Percentiles rank a stretch among this genome's conserved stretches.
These are phyloP conservation scores for Neofusicoccum ribis DNA, from an alignment of 2,329 filamentous ascomycete species.

Conservation along the genomic window DNA sequence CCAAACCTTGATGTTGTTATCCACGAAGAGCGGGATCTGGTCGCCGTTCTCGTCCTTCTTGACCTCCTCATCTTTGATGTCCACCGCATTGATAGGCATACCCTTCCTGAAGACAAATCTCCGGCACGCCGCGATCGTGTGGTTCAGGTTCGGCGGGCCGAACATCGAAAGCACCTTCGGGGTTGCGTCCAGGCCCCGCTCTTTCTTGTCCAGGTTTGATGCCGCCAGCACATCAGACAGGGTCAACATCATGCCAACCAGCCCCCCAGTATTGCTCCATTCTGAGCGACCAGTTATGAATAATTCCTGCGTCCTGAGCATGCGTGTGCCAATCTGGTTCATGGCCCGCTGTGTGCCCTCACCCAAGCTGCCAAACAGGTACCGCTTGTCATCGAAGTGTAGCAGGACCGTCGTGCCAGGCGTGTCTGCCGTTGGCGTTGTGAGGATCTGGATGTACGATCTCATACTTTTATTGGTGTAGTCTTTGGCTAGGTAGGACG, in stretches of 20 bases:
- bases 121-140: slow-evolving; percentile 78
- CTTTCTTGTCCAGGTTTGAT: slow-evolving; percentile 44
- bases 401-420: slow-evolving; percentile 75
- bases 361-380: slow-evolving; percentile 77
- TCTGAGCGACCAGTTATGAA: slow-evolving; percentile 78
- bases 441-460: slow-evolving; percentile 68
- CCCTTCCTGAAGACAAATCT: slow-evolving; percentile 85
- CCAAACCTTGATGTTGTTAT: slow-evolving; percentile 81
- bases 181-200: slow-evolving; percentile 18
- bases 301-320: slow-evolving; percentile 70
- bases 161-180: slow-evolving; percentile 58
- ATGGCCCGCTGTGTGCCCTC: slow-evolving; percentile 84
- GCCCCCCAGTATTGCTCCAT: slow-evolving; percentile 77
- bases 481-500: not conserved
- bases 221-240: slow-evolving; percentile 67
- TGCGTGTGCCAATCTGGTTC: slow-evolving; percentile 64
- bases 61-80: slow-evolving; percentile 52
- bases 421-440: slow-evolving; percentile 84
- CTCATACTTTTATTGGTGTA: not conserved
- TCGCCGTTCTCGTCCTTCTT: slow-evolving; percentile 36
- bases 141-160: slow-evolving; percentile 76
- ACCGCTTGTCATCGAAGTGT: slow-evolving; percentile 78
- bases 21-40: slow-evolving; percentile 56
- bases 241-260: slow-evolving; percentile 83
- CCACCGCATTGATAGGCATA: slow-evolving; percentile 69